Evolutionary conservation across 495 filamentous ascomycete species (phyloP).

Genomic region (Penicillium turbatum): DNA sequence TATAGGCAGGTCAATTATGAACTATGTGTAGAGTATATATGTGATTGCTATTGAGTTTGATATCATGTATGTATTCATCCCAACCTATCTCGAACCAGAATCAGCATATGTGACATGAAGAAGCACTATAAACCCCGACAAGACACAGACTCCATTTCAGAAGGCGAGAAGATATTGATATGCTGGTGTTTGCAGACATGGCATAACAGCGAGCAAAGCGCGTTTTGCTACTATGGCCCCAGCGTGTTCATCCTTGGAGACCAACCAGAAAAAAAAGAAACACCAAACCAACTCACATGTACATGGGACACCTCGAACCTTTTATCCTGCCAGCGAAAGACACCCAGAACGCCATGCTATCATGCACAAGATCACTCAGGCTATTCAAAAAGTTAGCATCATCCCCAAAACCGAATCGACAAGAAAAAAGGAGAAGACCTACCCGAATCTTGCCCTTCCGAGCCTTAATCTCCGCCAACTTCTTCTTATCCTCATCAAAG

Average conservation of each 20-base stretch:
- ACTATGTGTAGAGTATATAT: background rate
- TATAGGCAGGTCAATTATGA: background rate
- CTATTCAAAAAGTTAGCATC: conserved; percentile 22
- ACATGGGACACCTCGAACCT: conserved; percentile 10
- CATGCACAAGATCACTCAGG: conserved; percentile 38
- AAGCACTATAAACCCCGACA: background rate
- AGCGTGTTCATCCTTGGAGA: conserved; percentile 49
- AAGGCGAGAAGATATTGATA: conserved; percentile 48
- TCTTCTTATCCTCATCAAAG: conserved; percentile 54
- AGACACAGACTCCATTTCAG: conserved; percentile 25
- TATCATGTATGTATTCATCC: conserved; percentile 3
- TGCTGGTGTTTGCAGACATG: conserved; percentile 53
- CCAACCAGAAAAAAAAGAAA: background rate
- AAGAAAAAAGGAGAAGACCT: conserved; percentile 18
- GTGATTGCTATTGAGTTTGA: background rate
- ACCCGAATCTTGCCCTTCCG: conserved; percentile 49
- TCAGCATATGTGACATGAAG: conserved; percentile 14
- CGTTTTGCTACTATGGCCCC: conserved; percentile 54
- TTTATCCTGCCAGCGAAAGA: conserved; percentile 13
- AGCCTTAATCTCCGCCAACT: conserved; percentile 48
- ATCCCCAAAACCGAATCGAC: conserved; percentile 6
- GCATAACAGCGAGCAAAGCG: conserved; percentile 34
- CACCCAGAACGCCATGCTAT: conserved; percentile 26
- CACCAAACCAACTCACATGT: conserved; percentile 15
- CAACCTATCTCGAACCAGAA: background rate